Percentiles rank a stretch among this genome's conserved stretches.
phyloP scores from a whole-genome alignment of 1,139 yeast genomes.

The Diutina siamensis region DNA sequence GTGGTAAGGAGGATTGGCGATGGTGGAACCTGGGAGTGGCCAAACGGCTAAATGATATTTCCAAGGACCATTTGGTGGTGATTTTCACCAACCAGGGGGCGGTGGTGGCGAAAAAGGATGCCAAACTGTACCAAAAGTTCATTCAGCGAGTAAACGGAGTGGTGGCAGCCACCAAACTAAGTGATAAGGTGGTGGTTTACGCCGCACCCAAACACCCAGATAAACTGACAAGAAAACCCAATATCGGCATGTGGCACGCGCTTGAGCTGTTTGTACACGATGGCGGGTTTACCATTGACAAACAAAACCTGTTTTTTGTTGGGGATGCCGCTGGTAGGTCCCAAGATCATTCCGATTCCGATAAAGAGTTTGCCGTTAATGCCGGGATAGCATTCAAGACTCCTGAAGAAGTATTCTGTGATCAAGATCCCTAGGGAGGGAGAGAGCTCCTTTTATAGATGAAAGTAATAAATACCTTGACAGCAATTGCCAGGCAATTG shows the following conservation, averaged over 20 bases:
- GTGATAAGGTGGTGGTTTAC: conserved; percentile 38
- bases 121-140: conserved; percentile 44
- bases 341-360: conserved; percentile 71
- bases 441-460: no score
- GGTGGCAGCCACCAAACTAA: conserved; percentile 13
- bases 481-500: no score
- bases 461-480: no score
- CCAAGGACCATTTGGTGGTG: conserved; percentile 32
- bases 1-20: conserved; percentile 57
- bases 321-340: conserved; percentile 95
- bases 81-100: conserved; percentile 87
- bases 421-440: not conserved
- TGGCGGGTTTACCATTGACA: conserved; percentile 19
- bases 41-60: conserved; percentile 14
- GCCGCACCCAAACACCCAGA: conserved; percentile 46
- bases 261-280: conserved; percentile 25
- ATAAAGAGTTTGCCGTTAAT: conserved; percentile 51
- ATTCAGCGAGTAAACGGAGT: conserved; percentile 32
- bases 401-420: conserved; percentile 52
- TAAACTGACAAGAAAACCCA: conserved; percentile 54
- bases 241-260: conserved; percentile 55
- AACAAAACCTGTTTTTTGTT: conserved; percentile 49
- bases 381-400: conserved; percentile 41
- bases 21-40: conserved; percentile 32
- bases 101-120: conserved; percentile 22